Evolutionary conservation across 202 grass and related monocot genomes (phyloP), one percentile per base, ranked within the genome.

Genomic region (Eragrostis tef): DNA sequence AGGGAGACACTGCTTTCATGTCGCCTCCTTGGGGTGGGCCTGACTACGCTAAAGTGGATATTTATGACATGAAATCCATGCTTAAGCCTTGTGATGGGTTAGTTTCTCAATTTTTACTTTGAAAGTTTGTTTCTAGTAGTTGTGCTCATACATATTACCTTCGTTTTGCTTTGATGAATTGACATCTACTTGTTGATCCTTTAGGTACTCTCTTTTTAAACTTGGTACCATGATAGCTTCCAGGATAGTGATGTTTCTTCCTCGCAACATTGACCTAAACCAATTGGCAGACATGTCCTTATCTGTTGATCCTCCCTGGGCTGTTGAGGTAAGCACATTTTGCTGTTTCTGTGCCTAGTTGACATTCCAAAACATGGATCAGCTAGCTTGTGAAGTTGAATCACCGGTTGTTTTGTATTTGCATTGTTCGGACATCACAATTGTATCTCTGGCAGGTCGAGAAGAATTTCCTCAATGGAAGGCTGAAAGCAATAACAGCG

Each of bases 21-120:
- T 98, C 95, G 15, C 95, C 95, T 75, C 95, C 95, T 85, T 98
- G 95, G 95, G 95, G 92, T 26, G 95, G 95, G 73, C 95, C 95
- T 27, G 90, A 94, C 80, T 98, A 98, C 84, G 68, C 75, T 52
- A 94, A 93, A 89, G 84, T 86, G 64, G 88, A 91, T 85, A 83
- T 69, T 19, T 98, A 93, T 83, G 95, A 98, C 79, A 83, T 98
- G 60, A 83, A 83, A 81, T 64, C 83, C 59, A 98, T 98, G 92
- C 92, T 98, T 78, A 94, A 90, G 65, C 95, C 92, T 73, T 85
- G 90, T 80, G 95, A 94, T 64, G 95, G 95, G 95, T 98, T 84
- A 88, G 88, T 79, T 73, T 56, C 66, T 87, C 44, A 17, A 17
- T 78, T 73, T 56, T 61, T 17, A 27, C 24, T 69, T 64, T 69